Evolutionary conservation across 2,329 filamentous ascomycete species (phyloP).

Genomic region (Raffaelea albimanens): DNA sequence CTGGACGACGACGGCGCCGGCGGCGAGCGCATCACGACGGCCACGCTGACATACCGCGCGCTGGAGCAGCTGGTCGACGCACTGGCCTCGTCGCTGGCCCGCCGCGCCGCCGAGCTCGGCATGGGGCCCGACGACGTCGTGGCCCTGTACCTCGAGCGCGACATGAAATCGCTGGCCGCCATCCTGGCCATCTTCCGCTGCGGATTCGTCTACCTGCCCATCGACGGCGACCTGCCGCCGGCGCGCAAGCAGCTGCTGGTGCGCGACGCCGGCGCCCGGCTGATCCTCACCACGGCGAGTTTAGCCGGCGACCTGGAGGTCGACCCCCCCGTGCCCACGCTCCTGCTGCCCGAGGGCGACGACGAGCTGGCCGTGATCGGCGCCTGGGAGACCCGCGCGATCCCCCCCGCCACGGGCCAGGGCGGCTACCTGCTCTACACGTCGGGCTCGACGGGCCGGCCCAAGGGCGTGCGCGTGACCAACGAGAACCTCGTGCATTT

Average conservation of each 20-base stretch:
- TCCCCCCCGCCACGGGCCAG: constrained; percentile 19
- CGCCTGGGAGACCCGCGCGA: constrained; percentile 30
- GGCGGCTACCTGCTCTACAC: constrained; percentile 45
- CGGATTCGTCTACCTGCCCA: constrained; percentile 49
- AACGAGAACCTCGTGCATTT: constrained; percentile 37
- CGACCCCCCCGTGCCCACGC: neutral
- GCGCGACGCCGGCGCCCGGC: constrained; percentile 41
- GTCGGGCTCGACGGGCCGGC: constrained; percentile 47
- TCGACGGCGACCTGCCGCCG: constrained; percentile 48
- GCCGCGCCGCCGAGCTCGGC: constrained; percentile 15
- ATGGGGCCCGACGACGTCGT: constrained; percentile 43
- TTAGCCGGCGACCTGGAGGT: constrained; percentile 25
- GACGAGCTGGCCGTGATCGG: constrained; percentile 6
- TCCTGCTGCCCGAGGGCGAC: neutral
- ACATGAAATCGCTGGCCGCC: constrained; percentile 50
- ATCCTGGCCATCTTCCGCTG: constrained; percentile 47
- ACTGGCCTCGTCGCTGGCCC: neutral
- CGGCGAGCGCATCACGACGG: neutral
- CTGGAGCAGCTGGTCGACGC: neutral
- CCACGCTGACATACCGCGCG: neutral
- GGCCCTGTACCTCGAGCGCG: constrained; percentile 55
- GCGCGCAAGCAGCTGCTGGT: constrained; percentile 54
- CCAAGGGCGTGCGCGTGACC: constrained; percentile 49
- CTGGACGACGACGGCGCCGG: constrained; percentile 28
- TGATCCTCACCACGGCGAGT: constrained; percentile 38